A percentile compares a stretch with the other conserved stretches of the same genome.
Conservation (phyloP, 805 yeast genomes). For the Hanseniaspora hatyaiensis region DNA sequence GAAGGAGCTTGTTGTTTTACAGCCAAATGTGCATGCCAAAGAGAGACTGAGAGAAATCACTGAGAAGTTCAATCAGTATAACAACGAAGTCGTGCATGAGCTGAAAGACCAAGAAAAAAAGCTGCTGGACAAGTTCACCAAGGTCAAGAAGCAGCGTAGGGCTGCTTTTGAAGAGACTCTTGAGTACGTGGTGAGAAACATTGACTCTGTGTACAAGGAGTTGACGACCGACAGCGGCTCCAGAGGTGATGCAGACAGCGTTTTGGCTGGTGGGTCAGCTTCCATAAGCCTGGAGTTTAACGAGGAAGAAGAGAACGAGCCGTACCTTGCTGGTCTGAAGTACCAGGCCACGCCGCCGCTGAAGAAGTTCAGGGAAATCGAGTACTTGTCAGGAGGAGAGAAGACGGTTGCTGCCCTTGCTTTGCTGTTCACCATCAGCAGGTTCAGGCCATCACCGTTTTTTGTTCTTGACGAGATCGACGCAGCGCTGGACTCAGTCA, state of each 20-base stretch:
- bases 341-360: conserved; percentile 95
- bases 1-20: conserved; percentile 33
- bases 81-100: conserved; percentile 43
- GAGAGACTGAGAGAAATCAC: conserved; percentile 66
- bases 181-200: conserved; percentile 57
- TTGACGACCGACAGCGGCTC: conserved; percentile 58
- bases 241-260: conserved; percentile 33
- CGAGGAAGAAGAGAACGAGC: conserved; percentile 66
- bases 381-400: conserved; percentile 88
- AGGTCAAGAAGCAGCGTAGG: conserved; percentile 47
- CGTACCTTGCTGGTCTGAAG: conserved; percentile 68
- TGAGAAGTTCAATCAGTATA: conserved; percentile 46
- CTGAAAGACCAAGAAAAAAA: conserved; percentile 52
- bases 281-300: conserved; percentile 55
- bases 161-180: conserved; percentile 60
- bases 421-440: conserved; percentile 77
- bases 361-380: conserved; percentile 88
- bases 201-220: conserved; percentile 74
- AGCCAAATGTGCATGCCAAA: conserved; percentile 74
- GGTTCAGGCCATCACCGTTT: conserved; percentile 86
- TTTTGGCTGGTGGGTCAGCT: conserved; percentile 85
- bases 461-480: conserved; percentile 96
- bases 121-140: conserved; percentile 44
- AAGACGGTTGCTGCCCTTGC: conserved; percentile 95
- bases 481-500: conserved; percentile 87